Evolutionary conservation across 2,329 filamentous ascomycete species (phyloP).

Genomic region (Hymenoscyphus linearis): DNA sequence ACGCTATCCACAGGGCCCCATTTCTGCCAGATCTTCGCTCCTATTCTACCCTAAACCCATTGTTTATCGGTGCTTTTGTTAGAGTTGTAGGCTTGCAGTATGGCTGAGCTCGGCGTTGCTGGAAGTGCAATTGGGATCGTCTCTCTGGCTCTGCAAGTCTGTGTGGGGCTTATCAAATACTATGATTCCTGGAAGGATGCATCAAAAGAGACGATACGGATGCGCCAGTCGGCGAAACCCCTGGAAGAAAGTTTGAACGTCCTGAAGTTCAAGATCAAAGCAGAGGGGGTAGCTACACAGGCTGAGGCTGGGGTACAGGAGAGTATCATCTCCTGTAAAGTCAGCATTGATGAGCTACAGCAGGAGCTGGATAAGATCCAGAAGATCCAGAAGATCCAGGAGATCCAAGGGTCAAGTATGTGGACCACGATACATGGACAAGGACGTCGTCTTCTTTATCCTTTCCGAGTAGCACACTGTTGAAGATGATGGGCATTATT

Average conservation of each 20-base stretch:
- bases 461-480: conserved; percentile 16
- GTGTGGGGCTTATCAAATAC: background rate
- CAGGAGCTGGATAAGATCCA: background rate
- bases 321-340: background rate
- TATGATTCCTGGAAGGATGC: background rate
- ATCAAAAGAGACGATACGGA: background rate
- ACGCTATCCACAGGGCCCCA: too few species aligned
- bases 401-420: background rate
- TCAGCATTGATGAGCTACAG: background rate
- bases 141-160: background rate
- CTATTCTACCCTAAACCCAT: too few species aligned
- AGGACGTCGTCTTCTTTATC: conserved; percentile 13
- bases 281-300: background rate
- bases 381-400: background rate
- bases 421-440: conserved; percentile 9
- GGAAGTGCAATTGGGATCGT: background rate
- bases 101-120: background rate
- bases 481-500: conserved; percentile 8
- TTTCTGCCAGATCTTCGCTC: too few species aligned
- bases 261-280: background rate
- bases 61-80: too few species aligned
- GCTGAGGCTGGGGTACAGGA: background rate
- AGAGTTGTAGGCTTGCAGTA: background rate
- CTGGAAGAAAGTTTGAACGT: background rate
- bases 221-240: background rate